These are phyloP conservation scores for Candida neerlandica DNA, from an alignment of 1,139 yeast genomes.

Conservation along the genomic window DNA sequence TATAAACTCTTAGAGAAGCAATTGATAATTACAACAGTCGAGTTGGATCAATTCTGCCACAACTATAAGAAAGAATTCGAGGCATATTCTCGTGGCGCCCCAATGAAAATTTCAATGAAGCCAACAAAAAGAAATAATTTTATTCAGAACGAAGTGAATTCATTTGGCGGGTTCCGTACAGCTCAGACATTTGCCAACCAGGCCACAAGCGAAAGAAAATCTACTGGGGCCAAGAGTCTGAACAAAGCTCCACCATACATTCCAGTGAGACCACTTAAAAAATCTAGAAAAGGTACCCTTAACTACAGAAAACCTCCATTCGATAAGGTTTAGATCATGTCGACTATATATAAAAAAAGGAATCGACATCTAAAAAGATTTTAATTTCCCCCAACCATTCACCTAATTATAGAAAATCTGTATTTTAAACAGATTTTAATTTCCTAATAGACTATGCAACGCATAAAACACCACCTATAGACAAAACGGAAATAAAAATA, in stretches of 20 bases:
- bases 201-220: background rate
- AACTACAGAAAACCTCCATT: no score
- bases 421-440: no score
- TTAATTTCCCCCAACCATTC: no score
- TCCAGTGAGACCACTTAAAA: conserved; percentile 21
- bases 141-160: background rate
- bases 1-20: conserved; percentile 20
- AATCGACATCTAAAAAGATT: no score
- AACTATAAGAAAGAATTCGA: conserved; percentile 34
- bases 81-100: conserved; percentile 18
- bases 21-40: conserved; percentile 35
- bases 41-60: conserved; percentile 63
- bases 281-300: background rate
- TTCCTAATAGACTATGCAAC: no score
- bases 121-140: background rate
- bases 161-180: background rate
- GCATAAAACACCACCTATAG: no score
- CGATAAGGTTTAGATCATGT: no score
- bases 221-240: background rate
- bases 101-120: conserved; percentile 3
- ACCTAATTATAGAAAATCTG: no score
- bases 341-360: no score
- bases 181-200: background rate
- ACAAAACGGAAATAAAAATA: no score
- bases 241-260: conserved; percentile 33